Base-by-base conservation (phyloP, 495 filamentous ascomycete species). In the Clavariopsis aquatica region DNA sequence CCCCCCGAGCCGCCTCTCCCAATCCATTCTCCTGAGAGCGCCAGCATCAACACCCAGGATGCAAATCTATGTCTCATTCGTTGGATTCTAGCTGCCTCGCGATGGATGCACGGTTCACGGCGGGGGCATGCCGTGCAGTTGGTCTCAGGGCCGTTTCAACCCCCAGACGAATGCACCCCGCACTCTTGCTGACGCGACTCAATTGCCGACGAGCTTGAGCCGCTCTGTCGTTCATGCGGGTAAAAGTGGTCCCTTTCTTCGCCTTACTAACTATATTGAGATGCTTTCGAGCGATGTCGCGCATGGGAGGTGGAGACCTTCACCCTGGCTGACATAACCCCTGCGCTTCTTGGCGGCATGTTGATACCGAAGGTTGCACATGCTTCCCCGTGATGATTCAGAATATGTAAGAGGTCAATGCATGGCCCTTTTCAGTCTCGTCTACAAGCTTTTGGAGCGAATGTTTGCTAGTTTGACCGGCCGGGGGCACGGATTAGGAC, bases 321-420 rank as follows among this genome's bases (percentile, higher is more conserved):
- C 27, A 29, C 9, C 52, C 26, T 41, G 47, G 26, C 36, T 17
- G 1, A 26, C 36, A 27, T 26, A 26, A 7, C 20, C 26, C 47
- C 47, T 51, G 26, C n/a, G 4, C 22, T 10, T 12, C 47, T 63
- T 55, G 29, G 60, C 60, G 24, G 13, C 28, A n/a, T 22, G 8
- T n/a, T 23, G 22, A 1, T 63, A 51, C 52, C 9, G 49, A 36
- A 4, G 17, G 60, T 56, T 63, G 36, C 13, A 43, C 38, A 43
- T 15, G n/a, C 38, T 43, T 7, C 13, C 15, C 60, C 22, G 1
- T 24, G 12, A 19, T 63, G 60, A 49, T 36, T 63, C 60, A 63
- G 52, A 51, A 63, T 55, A 23, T 63, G 60, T 63, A 63, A 63
- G 60, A 22, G 31, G 47, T 43, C 38, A 43, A 43, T 43, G 38